A percentile compares a stretch with the other conserved stretches of the same genome.
Evolutionary conservation across 306 rosid species (phyloP).

Genomic region (Acacia confusa): DNA sequence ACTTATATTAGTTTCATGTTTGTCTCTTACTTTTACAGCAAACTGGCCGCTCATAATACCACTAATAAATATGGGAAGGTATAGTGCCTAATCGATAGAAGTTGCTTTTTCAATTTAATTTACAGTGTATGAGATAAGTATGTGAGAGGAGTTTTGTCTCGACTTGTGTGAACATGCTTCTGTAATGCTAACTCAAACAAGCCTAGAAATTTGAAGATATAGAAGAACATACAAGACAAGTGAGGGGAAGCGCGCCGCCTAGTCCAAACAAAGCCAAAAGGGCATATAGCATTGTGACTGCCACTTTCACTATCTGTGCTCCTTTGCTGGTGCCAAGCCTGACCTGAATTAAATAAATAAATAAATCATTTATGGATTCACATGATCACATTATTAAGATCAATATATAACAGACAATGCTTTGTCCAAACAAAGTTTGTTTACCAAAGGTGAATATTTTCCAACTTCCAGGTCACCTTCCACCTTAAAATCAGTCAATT

Average conservation of each 20-base stretch:
- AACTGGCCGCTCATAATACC: too few species aligned
- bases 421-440: slow-evolving; percentile 12
- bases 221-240: slow-evolving; percentile 57
- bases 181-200: too few species aligned
- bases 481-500: slow-evolving; percentile 43
- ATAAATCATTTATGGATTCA: neutral
- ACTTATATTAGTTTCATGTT: too few species aligned
- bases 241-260: slow-evolving; percentile 55
- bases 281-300: slow-evolving; percentile 53
- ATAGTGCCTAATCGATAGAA: too few species aligned
- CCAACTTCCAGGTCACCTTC: slow-evolving; percentile 79
- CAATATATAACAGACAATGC: neutral
- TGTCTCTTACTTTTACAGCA: too few species aligned
- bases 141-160: too few species aligned
- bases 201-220: too few species aligned
- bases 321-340: slow-evolving; percentile 77
- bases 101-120: too few species aligned
- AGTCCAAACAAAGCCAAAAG: slow-evolving; percentile 62
- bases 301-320: slow-evolving; percentile 52
- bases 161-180: too few species aligned
- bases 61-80: too few species aligned
- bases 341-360: slow-evolving; percentile 49
- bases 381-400: neutral
- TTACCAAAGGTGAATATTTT: slow-evolving; percentile 90
- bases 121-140: too few species aligned